Percentiles rank a stretch among this genome's conserved stretches.
Conservation (phyloP, 1,139 yeast species). For the Taphrina flavorubra region DNA sequence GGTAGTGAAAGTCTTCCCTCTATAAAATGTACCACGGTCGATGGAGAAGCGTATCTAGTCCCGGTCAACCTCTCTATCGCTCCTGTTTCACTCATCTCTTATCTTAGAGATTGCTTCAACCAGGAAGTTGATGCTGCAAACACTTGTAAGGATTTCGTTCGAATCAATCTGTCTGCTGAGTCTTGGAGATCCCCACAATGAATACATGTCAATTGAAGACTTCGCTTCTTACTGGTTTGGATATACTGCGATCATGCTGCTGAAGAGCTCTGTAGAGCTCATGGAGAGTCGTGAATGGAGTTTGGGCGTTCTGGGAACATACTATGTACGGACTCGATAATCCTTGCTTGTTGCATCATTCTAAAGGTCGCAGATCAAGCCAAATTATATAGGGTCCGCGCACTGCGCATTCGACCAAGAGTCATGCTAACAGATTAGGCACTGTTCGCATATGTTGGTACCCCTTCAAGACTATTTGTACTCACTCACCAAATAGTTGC, state of each 20-base stretch:
- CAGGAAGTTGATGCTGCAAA: slow-evolving; percentile 34
- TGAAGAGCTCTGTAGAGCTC: slow-evolving; percentile 68
- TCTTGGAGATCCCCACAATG: slow-evolving; percentile 25
- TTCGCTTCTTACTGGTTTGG: slow-evolving; percentile 87
- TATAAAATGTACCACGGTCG: not conserved
- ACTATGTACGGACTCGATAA: slow-evolving; percentile 50
- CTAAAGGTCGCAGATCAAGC: slow-evolving; percentile 64
- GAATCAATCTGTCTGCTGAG: not conserved
- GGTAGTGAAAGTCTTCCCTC: not conserved
- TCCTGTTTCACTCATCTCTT: slow-evolving; percentile 18
- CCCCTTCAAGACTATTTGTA: not conserved
- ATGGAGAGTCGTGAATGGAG: slow-evolving; percentile 50
- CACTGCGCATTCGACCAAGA: not conserved
- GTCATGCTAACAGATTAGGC: slow-evolving; percentile 43
- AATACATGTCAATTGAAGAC: slow-evolving; percentile 57
- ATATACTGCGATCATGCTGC: slow-evolving; percentile 80
- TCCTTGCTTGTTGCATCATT: slow-evolving; percentile 49
- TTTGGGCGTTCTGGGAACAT: slow-evolving; percentile 79
- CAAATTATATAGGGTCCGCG: slow-evolving; percentile 77
- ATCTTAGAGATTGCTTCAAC: slow-evolving; percentile 20
- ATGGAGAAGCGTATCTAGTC: slow-evolving; percentile 12
- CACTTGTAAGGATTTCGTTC: slow-evolving; percentile 14
- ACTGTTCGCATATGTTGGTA: slow-evolving; percentile 73
- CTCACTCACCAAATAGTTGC: slow-evolving; percentile 53
- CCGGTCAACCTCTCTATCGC: slow-evolving; percentile 10